These are phyloP conservation scores for Cryptosporidium sp. DNA, from an alignment of 169 alveolate genomes.

Conservation along the genomic window DNA sequence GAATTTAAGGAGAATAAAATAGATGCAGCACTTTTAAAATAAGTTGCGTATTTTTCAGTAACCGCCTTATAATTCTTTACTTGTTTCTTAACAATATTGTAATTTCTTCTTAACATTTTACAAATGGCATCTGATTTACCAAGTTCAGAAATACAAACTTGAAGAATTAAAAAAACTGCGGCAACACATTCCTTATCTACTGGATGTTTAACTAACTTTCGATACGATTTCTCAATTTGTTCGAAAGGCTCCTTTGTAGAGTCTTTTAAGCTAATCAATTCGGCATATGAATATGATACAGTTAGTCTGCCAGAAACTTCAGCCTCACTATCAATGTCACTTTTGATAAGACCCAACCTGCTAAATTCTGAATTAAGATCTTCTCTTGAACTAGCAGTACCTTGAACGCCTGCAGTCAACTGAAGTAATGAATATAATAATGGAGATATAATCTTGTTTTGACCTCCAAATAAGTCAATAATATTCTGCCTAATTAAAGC, in stretches of 20 bases:
- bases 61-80: neutral
- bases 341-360: neutral
- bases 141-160: neutral
- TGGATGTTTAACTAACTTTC: neutral
- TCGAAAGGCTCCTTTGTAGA: neutral
- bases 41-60: neutral
- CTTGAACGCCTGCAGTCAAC: neutral
- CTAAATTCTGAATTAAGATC: neutral
- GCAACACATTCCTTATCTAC: neutral
- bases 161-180: neutral
- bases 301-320: neutral
- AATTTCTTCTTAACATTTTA: no score
- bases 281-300: neutral
- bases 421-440: neutral
- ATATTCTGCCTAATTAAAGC: no score
- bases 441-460: neutral
- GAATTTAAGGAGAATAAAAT: neutral
- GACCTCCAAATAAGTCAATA: neutral
- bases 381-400: neutral
- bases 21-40: neutral
- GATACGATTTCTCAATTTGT: no score
- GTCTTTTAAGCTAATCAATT: no score
- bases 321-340: neutral
- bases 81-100: neutral
- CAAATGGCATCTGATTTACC: neutral